These are phyloP conservation scores for Solanum aculeatissimum DNA, from an alignment of 305 asterid genomes.

Conservation along the genomic window DNA sequence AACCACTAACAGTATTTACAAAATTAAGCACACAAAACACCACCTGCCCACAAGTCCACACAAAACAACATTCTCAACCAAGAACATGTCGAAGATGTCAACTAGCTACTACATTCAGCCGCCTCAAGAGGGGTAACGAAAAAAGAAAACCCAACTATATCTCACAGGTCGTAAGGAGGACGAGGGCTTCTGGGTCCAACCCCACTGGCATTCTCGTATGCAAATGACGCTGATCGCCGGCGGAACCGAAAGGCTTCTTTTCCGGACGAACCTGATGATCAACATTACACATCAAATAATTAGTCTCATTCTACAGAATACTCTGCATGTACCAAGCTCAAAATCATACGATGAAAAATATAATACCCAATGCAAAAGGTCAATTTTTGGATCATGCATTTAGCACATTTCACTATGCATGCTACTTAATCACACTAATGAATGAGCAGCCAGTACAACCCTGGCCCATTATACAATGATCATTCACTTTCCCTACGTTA, in stretches of 20 bases:
- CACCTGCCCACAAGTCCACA: not conserved
- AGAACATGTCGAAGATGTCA: not conserved
- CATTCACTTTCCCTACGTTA: not conserved
- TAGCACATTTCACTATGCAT: not conserved
- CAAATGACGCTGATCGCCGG: constrained; percentile 62
- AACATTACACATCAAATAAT: not conserved
- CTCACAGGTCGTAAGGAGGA: constrained; percentile 81
- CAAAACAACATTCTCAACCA: constrained; percentile 1
- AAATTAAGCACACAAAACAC: not conserved
- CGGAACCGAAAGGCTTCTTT: constrained; percentile 64
- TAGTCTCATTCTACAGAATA: not conserved
- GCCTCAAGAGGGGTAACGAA: not conserved
- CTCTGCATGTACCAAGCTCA: not conserved
- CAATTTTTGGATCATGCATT: not conserved
- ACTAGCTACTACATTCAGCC: constrained; percentile 1
- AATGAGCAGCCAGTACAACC: not conserved
- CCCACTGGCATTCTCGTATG: constrained; percentile 63
- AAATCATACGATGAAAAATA: not conserved
- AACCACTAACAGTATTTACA: not conserved
- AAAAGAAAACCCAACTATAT: constrained; percentile 2
- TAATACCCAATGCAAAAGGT: not conserved
- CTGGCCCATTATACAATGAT: not conserved
- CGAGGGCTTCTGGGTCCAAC: constrained; percentile 82
- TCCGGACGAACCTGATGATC: constrained; percentile 38
- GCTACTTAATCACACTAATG: not conserved